Base-by-base conservation (phyloP, 176 grass and related monocot species). In the Hsuehochloa calcarea region DNA sequence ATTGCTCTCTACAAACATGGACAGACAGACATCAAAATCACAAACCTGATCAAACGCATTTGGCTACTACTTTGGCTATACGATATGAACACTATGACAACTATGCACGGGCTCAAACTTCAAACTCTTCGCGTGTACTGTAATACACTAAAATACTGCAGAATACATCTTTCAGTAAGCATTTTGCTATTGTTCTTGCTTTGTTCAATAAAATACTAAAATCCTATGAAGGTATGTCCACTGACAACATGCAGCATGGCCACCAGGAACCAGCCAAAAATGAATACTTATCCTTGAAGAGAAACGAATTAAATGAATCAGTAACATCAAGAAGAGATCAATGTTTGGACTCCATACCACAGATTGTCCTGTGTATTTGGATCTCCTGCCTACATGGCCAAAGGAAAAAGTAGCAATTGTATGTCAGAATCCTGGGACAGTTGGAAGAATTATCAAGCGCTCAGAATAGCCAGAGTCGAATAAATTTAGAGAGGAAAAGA, bases 301-400 rank as follows among this genome's bases (percentile, higher is more conserved):
- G 60, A 77, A 58, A 5, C 35, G 23, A 63, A 56, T 44, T 22
- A 83, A 49, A 74, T 61, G 77, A 51, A 88, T 17, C 15, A 6
- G 25, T 47, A 70, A 26, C 46, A 46, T 60, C 27, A 20, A 50
- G 14, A 66, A 37, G 7, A 69, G 47, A 54, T 1, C 3, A 77
- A 10, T 54, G 20, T 40, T 16, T 66, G 66, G 41, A 44, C 17
- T 64, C 9, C 83, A 70, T 84, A 93, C 96, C 77, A 98, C 90
- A 74, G 96, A 87, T 64, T 94, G 93, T 56, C 91, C 96, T 34
- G 85, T 61, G 77, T 95, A 95, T 77, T 89, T 95, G 72, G 93
- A 98, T 73, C 69, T 95, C 54, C 46, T 88, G 8, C 1, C 89
- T 92, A 80, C 80, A 70, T 1, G 7, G 5, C 5, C 54, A 76